A percentile compares a stretch with the other conserved stretches of the same genome.
These are phyloP conservation scores for Melampsora americana DNA, from an alignment of 1,284 basidiomycete genomes.

Conservation along the genomic window DNA sequence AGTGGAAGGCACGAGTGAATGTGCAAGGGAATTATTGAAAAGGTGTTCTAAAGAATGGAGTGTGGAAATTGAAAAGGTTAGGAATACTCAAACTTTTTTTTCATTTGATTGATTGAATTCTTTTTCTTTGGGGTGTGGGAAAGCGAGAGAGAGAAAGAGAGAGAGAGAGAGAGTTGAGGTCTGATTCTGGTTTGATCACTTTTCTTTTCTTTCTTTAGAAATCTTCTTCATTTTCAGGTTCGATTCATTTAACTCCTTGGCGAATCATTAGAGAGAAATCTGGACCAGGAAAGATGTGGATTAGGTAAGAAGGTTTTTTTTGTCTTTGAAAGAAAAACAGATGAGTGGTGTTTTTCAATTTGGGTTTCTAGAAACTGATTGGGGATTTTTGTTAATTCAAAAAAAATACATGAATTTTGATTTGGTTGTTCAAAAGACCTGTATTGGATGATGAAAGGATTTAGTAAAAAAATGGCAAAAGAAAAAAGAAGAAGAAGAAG, in stretches of 20 bases:
- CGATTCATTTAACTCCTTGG: constrained; percentile 30
- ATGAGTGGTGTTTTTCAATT: neutral
- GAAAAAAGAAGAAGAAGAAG: too few species aligned
- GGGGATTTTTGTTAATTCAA: neutral
- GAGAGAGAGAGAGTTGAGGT: too few species aligned
- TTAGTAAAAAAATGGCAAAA: constrained; percentile 2
- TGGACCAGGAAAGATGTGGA: constrained; percentile 43
- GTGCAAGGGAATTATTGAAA: constrained; percentile 47
- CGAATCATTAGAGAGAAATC: constrained; percentile 38
- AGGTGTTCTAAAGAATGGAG: constrained; percentile 20
- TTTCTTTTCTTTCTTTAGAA: too few species aligned
- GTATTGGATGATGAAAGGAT: neutral
- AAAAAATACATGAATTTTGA: neutral
- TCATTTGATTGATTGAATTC: neutral
- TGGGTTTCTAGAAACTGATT: neutral
- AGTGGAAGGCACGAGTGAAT: constrained; percentile 50
- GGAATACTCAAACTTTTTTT: neutral
- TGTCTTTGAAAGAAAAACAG: neutral
- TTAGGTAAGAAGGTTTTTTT: constrained; percentile 19
- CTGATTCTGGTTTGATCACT: too few species aligned
- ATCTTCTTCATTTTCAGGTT: too few species aligned
- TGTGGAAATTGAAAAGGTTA: neutral
- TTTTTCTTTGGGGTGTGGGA: neutral
- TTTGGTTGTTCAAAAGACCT: constrained; percentile 6
- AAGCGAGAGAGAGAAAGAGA: too few species aligned